Percentiles rank a stretch among this genome's conserved stretches.
phyloP scores from a whole-genome alignment of 2,329 filamentous ascomycete species.

The Neophaeococcomyces mojaviensis region DNA sequence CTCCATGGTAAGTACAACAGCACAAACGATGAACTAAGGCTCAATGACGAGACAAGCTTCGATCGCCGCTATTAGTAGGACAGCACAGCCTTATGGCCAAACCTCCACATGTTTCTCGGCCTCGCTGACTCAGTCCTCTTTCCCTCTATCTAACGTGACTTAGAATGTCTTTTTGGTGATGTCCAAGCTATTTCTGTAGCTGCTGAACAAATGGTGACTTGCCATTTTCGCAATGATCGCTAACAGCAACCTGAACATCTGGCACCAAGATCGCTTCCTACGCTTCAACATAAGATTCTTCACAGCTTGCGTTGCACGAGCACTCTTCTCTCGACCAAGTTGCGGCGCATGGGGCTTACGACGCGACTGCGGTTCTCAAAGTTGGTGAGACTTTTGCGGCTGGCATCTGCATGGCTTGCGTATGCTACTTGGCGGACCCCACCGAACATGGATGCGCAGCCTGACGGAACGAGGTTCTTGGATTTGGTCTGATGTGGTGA shows the following conservation, averaged over 20 bases:
- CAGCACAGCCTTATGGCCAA: conserved; percentile 9
- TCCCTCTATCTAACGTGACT: conserved; percentile 9
- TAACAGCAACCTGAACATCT: conserved; percentile 1
- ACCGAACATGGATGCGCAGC: neutral
- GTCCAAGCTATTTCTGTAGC: conserved; percentile 12
- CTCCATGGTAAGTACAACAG: no score
- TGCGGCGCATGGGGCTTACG: conserved; percentile 13
- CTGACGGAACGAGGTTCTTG: neutral
- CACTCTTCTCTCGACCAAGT: conserved; percentile 14
- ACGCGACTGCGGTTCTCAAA: neutral
- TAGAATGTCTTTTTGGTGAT: conserved; percentile 13
- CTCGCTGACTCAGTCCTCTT: conserved; percentile 8
- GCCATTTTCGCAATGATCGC: conserved; percentile 12
- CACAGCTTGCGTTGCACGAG: conserved; percentile 13
- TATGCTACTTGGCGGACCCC: neutral
- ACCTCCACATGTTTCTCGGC: conserved; percentile 9
- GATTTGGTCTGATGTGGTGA: neutral
- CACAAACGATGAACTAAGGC: no score
- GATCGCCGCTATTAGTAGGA: conserved; percentile 2
- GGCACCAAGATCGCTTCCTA: conserved; percentile 7
- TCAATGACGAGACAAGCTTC: no score
- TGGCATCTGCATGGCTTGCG: neutral
- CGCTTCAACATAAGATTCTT: conserved; percentile 7
- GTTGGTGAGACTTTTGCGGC: neutral
- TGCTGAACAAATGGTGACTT: conserved; percentile 8